Base-by-base conservation (phyloP, 805 yeast genomes). In the Sugiyamaella floridensis region DNA sequence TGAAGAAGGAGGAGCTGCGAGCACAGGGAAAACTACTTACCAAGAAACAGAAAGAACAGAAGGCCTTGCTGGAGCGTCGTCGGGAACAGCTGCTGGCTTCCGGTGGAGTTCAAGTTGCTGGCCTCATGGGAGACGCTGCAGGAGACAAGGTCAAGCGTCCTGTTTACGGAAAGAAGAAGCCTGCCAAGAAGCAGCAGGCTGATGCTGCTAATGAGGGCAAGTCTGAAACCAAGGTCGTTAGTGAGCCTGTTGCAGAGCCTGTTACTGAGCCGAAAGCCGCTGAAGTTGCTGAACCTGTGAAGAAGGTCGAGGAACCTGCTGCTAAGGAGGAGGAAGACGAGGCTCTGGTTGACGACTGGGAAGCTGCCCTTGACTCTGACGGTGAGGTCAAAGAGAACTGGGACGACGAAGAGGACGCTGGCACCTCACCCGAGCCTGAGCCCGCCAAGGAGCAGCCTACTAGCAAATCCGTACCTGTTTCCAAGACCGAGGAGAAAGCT, bases 1-100 rank as follows among this genome's bases (percentile, higher is more conserved):
- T 79, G 55, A 89, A 86, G 76, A 85, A 80, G 60, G 99, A 93
- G 64, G 92, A 88, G 72, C 81, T 93, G 68, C 88, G 87, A 72
- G 93, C 97, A 37, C 97, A 92, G 72, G 99, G 99, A 65, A 93
- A 93, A 67, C 82, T 84, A 51, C 73, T 93, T 66, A 86, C 97
- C 55, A 93, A 88, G 75, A 92, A 90, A 67, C 99, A 93, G 76
- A 89, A 86, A 72, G 96, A 89, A 70, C 96, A 89, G 68, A 86
- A 87, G 73, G 87, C 83, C 50, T 70, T 83, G 42, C 80, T 83
- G 63, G 97, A 92, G 66, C 86, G 86, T 67, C 89, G 98, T 74
- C 86, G 95, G 69, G 86, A 86, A 59, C 89, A 84, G 63, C 75
- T 92, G 56, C 76, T 92, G 59, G 83, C 83, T 54, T 73, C 89